Percentiles rank a stretch among this genome's conserved stretches.
These are phyloP conservation scores for Diaporthe capsici DNA, from an alignment of 2,329 filamentous ascomycete genomes.

Conservation along the genomic window DNA sequence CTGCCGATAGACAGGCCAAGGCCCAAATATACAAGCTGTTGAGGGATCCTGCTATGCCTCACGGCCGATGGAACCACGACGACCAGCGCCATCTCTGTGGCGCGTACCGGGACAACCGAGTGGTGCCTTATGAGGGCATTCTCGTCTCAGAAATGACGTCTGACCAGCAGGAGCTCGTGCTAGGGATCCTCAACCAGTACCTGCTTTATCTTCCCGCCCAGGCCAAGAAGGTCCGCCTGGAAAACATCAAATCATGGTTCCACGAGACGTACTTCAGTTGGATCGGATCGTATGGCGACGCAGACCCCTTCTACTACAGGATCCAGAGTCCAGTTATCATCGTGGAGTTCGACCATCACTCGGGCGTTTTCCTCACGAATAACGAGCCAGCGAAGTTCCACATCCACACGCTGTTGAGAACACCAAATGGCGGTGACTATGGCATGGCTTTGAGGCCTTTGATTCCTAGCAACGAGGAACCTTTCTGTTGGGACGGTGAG, in stretches of 20 bases:
- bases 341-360: slow-evolving; percentile 85
- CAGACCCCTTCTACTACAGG: slow-evolving; percentile 83
- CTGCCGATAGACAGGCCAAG: slow-evolving; percentile 57
- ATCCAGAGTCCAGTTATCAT: slow-evolving; percentile 83
- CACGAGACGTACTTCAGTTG: slow-evolving; percentile 84
- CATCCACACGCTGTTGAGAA: slow-evolving; percentile 80
- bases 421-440: slow-evolving; percentile 84
- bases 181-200: slow-evolving; percentile 73
- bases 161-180: slow-evolving; percentile 67
- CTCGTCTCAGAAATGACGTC: slow-evolving; percentile 62
- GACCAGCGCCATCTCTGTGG: slow-evolving; percentile 85
- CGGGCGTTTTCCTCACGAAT: slow-evolving; percentile 82
- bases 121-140: slow-evolving; percentile 82
- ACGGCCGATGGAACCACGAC: slow-evolving; percentile 82
- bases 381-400: slow-evolving; percentile 82
- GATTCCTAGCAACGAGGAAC: slow-evolving; percentile 54
- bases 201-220: slow-evolving; percentile 75
- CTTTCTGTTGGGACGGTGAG: slow-evolving; percentile 58
- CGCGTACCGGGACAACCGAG: slow-evolving; percentile 82
- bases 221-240: slow-evolving; percentile 68
- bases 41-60: slow-evolving; percentile 75
- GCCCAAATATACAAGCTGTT: slow-evolving; percentile 73
- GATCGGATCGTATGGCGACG: slow-evolving; percentile 78
- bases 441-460: slow-evolving; percentile 66
- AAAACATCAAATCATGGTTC: slow-evolving; percentile 68